Percentiles rank a stretch among this genome's conserved stretches.
Conservation (phyloP, 1,139 yeast genomes). For the Hansenula sp. region DNA sequence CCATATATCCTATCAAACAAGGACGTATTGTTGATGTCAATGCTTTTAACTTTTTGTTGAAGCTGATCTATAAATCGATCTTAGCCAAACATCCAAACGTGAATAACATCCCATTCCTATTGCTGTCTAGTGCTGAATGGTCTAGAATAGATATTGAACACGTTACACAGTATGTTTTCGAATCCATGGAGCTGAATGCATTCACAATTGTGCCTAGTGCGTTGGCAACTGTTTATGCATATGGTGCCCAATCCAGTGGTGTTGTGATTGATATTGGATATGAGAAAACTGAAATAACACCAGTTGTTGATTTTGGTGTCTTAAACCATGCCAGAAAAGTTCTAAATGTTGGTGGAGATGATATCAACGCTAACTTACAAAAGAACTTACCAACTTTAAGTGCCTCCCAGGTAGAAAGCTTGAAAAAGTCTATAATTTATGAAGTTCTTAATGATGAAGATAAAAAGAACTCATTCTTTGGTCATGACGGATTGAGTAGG, state of each 20-base stretch:
- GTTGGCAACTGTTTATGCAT: constrained; percentile 72
- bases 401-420: constrained; percentile 59
- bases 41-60: constrained; percentile 70
- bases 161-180: constrained; percentile 74
- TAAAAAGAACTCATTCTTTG: constrained; percentile 55
- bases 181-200: constrained; percentile 67
- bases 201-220: constrained; percentile 68
- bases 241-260: constrained; percentile 57
- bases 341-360: constrained; percentile 56
- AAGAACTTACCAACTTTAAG: constrained; percentile 56
- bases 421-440: constrained; percentile 71
- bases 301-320: constrained; percentile 69
- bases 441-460: constrained; percentile 73
- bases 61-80: constrained; percentile 55
- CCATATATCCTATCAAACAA: constrained; percentile 56
- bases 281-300: constrained; percentile 70
- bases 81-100: constrained; percentile 47
- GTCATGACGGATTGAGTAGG: constrained; percentile 36
- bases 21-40: constrained; percentile 64
- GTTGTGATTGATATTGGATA: constrained; percentile 80
- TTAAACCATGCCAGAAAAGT: constrained; percentile 51
- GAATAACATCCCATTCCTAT: constrained; percentile 47
- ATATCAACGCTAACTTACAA: constrained; percentile 52
- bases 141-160: constrained; percentile 62
- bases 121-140: constrained; percentile 69